Percentiles rank a stretch among this genome's conserved stretches.
Evolutionary conservation across 225 moss, liverwort and hornwort genomes (phyloP).

Genomic region (Thuidium tamariscinum): DNA sequence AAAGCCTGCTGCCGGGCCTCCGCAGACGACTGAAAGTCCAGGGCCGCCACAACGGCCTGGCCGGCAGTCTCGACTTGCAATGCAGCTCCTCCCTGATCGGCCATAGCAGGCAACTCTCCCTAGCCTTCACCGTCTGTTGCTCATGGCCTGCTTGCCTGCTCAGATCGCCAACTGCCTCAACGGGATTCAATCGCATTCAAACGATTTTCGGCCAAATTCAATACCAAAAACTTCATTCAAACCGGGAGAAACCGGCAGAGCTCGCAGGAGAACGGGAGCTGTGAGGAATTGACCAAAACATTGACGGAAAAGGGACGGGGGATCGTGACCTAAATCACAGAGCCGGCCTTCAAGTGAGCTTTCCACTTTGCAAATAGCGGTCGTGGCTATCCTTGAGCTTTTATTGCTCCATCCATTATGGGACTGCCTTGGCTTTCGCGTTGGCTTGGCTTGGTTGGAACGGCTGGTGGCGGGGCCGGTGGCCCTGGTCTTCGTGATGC

Average conservation of each 20-base stretch:
- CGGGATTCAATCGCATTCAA: neutral
- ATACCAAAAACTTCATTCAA: neutral
- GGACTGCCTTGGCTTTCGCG: neutral
- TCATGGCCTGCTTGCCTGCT: neutral
- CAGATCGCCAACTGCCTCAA: neutral
- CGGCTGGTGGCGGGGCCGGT: neutral
- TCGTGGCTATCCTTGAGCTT: neutral
- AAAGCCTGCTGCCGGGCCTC: slow-evolving; percentile 66
- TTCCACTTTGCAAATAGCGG: neutral
- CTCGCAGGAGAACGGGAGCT: neutral
- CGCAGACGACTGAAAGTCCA: slow-evolving; percentile 69
- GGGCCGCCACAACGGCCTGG: slow-evolving; percentile 61
- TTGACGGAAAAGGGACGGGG: too few relatives aligned
- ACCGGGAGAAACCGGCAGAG: neutral
- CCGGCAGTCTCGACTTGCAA: slow-evolving; percentile 60
- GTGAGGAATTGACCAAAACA: neutral
- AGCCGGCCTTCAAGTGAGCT: neutral
- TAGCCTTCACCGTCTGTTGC: neutral
- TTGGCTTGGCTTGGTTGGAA: neutral
- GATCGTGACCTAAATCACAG: neutral
- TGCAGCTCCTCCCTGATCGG: slow-evolving; percentile 38
- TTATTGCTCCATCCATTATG: neutral
- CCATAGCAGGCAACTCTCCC: slow-evolving; percentile 19
- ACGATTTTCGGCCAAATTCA: neutral
- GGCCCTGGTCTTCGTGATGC: neutral